Evolutionary conservation across 768 basidiomycete genomes (phyloP).

Genomic region (Agaricus blazei): DNA sequence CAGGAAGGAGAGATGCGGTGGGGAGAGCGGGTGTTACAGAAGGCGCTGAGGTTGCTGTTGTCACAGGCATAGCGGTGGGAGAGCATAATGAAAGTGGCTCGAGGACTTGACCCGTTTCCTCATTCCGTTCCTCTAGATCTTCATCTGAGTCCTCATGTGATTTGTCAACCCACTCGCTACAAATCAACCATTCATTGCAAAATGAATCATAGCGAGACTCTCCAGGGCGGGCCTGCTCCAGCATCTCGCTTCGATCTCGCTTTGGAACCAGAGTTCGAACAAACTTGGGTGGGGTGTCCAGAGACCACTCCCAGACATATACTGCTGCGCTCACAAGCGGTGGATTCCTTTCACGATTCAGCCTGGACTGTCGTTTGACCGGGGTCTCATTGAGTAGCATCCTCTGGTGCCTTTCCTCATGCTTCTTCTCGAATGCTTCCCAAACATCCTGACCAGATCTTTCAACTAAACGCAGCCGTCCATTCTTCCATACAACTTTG

Average conservation of each 20-base stretch:
- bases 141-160: background rate
- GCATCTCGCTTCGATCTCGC: background rate
- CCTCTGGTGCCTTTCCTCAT: background rate
- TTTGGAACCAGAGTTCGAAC: background rate
- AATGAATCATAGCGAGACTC: constrained; percentile 4
- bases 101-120: no score
- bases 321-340: no score
- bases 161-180: background rate
- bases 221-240: background rate
- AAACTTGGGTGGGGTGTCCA: background rate
- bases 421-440: no score
- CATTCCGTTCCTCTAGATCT: no score
- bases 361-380: background rate
- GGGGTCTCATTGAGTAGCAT: background rate
- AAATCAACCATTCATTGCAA: constrained; percentile 9
- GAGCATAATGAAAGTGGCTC: no score
- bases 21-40: no score
- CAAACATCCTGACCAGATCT: background rate
- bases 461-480: no score
- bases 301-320: background rate
- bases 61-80: no score
- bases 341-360: no score
- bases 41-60: no score
- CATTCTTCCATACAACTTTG: background rate
- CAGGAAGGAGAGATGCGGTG: no score